Evolutionary conservation across 2,329 filamentous ascomycete genomes (phyloP).

Genomic region (Neonectria punicea): DNA sequence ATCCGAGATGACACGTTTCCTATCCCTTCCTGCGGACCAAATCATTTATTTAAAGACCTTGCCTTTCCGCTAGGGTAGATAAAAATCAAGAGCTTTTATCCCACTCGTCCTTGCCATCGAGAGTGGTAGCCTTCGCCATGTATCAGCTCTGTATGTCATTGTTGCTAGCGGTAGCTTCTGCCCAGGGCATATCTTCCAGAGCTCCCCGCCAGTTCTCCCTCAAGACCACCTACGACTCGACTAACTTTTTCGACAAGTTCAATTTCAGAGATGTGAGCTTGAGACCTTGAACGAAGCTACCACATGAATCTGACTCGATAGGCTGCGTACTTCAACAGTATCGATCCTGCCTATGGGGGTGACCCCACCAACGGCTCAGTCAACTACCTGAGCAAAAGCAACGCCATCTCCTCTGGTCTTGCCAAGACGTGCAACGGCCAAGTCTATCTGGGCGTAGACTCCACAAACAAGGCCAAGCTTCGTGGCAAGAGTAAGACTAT

Average conservation of each 20-base stretch:
- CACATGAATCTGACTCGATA: background rate
- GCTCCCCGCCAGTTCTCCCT: slow-evolving; percentile 17
- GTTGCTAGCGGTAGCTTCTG: background rate
- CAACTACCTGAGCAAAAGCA: slow-evolving; percentile 54
- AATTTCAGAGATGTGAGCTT: slow-evolving; percentile 42
- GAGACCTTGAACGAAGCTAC: background rate
- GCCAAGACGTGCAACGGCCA: slow-evolving; percentile 43
- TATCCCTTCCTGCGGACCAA: no score
- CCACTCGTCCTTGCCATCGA: no score
- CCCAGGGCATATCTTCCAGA: background rate
- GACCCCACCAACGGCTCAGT: slow-evolving; percentile 78
- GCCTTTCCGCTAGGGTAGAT: no score
- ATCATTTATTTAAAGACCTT: no score
- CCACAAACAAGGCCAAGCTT: slow-evolving; percentile 20
- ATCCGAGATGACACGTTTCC: no score
- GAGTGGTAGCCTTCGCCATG: background rate
- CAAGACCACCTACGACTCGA: slow-evolving; percentile 26
- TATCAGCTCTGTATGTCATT: background rate
- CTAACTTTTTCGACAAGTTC: slow-evolving; percentile 60
- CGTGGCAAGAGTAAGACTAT: slow-evolving; percentile 28
- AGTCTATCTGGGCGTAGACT: slow-evolving; percentile 52
- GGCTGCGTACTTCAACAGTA: slow-evolving; percentile 25
- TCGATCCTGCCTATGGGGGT: slow-evolving; percentile 20
- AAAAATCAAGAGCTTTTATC: no score
- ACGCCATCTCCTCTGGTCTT: slow-evolving; percentile 47